Evolutionary conservation across 2,329 filamentous ascomycete species (phyloP), one percentile per base, ranked within the genome.

Genomic region (Pseudophaeomoniella oleicola): DNA sequence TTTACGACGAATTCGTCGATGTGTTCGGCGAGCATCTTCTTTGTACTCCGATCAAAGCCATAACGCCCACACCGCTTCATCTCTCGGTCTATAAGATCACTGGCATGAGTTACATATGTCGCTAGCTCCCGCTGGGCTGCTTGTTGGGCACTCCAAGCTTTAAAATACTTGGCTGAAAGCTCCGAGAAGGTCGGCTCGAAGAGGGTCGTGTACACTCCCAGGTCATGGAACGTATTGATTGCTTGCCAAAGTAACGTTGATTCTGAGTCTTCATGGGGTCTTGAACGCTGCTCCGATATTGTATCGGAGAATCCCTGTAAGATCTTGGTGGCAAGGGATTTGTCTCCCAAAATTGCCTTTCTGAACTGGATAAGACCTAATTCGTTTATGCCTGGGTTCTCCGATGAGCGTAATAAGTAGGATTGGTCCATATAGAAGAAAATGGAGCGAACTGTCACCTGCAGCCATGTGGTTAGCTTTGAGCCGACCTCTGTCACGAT

Each of bases 401-500:
- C 74, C 46, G 78, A 76, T 32, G 78, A 76, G 39, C 80, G 78
- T 2, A 94, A 65, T 5, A 98, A 68, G 52, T 86, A 94, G 2
- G 86, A 83, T 43, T 90, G 78, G 54, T 98, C 88, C 45, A 98
- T 71, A 51, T 87, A 98, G 61, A 86, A 93, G 59, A 94, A 96
- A 29, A 92, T 81, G 44, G 82, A 88, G 34, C 86, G 75, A 36
- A 98, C 73, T 11, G 78, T 77, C 45, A 77, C 72, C 77, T 86
- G 29, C 5, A 22, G 27, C 19, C 39, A 32, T 43, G 33, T 33
- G 39, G 30, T 36, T 17, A 35, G 32, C 15, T 13, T 32, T 30
- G 30, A 38, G 44, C n/a, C n/a, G 12, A 14, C 14, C 34, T 14
- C 16, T 18, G 27, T 12, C n/a, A 19, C 32, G 16, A 30, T 5